phyloP scores from a whole-genome alignment of 129 eudicot species.

The Silybum marianum region DNA sequence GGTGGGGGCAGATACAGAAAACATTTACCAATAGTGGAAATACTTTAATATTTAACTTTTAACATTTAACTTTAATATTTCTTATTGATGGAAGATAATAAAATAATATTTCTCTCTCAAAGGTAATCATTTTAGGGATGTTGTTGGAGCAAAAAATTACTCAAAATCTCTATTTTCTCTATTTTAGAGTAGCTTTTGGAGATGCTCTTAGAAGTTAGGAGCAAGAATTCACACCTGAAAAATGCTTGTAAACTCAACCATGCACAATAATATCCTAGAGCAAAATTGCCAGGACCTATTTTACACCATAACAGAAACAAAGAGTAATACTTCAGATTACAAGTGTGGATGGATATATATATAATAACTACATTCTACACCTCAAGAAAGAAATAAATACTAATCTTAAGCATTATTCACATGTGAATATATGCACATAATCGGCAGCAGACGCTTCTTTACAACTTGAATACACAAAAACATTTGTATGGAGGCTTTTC shows the following conservation, averaged over 20 bases:
- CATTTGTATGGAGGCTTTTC: background rate
- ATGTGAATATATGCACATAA: conserved; percentile 11
- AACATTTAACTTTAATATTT: too few species aligned
- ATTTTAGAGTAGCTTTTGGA: too few species aligned
- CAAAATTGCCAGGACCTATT: conserved; percentile 1
- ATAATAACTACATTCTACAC: background rate
- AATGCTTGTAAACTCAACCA: conserved; percentile 1
- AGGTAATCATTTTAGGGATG: too few species aligned
- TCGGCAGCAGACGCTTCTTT: background rate
- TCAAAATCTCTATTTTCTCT: too few species aligned
- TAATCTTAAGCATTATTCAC: conserved; percentile 4
- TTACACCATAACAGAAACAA: background rate
- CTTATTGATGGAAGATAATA: too few species aligned
- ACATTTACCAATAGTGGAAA: too few species aligned
- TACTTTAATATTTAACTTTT: too few species aligned
- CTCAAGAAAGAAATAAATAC: conserved; percentile 1
- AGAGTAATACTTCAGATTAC: conserved; percentile 5
- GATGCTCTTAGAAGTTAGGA: background rate
- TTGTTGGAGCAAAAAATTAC: too few species aligned
- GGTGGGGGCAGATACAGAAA: too few species aligned
- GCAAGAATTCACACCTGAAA: conserved; percentile 11
- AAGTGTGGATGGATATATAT: background rate
- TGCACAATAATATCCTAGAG: background rate
- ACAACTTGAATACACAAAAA: background rate
- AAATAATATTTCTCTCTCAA: too few species aligned